Evolutionary conservation across 176 grass and related monocot species (phyloP), one percentile per base, ranked within the genome.

Genomic region (Bromus sterilis): DNA sequence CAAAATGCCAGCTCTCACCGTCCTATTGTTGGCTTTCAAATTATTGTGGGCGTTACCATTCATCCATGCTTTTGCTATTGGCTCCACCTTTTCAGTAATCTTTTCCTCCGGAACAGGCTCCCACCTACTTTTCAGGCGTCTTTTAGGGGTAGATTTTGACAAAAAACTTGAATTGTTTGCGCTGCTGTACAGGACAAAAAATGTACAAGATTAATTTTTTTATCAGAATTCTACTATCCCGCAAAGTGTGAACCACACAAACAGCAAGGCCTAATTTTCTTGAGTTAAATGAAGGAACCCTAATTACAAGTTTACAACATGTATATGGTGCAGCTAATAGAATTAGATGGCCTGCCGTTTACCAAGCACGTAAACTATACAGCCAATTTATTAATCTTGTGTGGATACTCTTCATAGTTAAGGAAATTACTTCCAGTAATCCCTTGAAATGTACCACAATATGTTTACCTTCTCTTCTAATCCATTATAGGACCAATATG

Each of bases 51-150:
- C 36, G 24, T 44, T 63, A 58, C 66, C 77, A 34, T 84, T 91
- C 44, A 62, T 67, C 82, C 74, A 71, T 55, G 75, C 58, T 86
- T 77, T 89, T 35, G 61, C 69, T 83, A 86, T 11, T 30, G 67
- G 68, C 78, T 92, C 86, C 18, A 71, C 87, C 83, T 91, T 89
- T 75, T 89, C 84, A 34, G 56, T 46, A 84, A 89, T 74, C 12
- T 84, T 89, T 79, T 88, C 89, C 53, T 91, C 90, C 23, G 76
- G 81, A 83, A 86, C 78, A 89, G 95, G 88, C 56, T 95, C 95
- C 95, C 95, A 98, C 74, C 95, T 91, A 82, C 92, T 98, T 92
- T 93, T 98, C 41, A 63, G 66, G 43, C 92, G 86, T 82, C 85
- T 90, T 74, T 60, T 85, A 80, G 83, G 82, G 35, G 85, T 79